A percentile compares a stretch with the other conserved stretches of the same genome.
These are phyloP conservation scores for Vitis rupestris DNA, from an alignment of 164 flowering plant genomes.

Conservation along the genomic window DNA sequence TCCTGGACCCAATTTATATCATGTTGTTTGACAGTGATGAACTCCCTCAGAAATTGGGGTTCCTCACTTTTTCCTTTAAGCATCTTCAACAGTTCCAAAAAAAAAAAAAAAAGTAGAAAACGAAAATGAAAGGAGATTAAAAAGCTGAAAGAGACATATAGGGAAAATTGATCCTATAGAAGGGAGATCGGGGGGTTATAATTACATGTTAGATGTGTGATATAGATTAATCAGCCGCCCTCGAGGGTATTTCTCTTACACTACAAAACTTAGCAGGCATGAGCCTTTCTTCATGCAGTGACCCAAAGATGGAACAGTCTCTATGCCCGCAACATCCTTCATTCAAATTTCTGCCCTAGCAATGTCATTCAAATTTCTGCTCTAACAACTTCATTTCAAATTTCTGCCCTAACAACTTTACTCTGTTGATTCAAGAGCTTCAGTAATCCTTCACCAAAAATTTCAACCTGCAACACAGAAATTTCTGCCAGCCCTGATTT, in stretches of 20 bases:
- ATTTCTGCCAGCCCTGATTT: not conserved
- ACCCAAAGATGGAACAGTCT: too few relatives aligned
- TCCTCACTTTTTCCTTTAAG: not conserved
- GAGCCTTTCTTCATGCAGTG: constrained; percentile 11
- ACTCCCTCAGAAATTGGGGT: not conserved
- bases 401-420: too few relatives aligned
- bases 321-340: too few relatives aligned
- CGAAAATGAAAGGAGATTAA: constrained; percentile 8
- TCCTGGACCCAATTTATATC: too few relatives aligned
- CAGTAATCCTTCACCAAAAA: constrained; percentile 7
- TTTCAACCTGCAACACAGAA: constrained; percentile 37
- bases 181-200: constrained; percentile 14
- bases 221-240: constrained; percentile 18
- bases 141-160: not conserved
- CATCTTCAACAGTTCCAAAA: not conserved
- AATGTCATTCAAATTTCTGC: too few relatives aligned
- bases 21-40: not conserved
- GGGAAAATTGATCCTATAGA: not conserved
- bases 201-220: constrained; percentile 44
- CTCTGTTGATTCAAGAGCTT: too few relatives aligned
- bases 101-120: not conserved
- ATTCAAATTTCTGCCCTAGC: too few relatives aligned
- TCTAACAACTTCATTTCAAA: too few relatives aligned
- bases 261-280: constrained; percentile 44
- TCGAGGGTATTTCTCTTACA: constrained; percentile 14